Conservation (phyloP, 352 stramenopile species). For the Phytophthora sp. region DNA sequence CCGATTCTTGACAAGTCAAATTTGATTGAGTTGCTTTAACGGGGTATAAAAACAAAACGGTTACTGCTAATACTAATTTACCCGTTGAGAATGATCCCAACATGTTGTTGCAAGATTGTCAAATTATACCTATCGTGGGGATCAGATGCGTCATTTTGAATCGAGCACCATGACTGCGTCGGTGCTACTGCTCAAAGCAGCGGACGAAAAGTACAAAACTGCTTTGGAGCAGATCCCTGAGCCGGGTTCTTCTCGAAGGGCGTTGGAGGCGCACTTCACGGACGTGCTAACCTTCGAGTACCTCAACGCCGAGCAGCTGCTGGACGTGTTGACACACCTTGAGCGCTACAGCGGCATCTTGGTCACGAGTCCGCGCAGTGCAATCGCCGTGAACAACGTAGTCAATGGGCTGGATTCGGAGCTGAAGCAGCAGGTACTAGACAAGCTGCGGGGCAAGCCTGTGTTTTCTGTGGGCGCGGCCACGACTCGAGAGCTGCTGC, state of each 20-base stretch:
- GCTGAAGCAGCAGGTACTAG: slow-evolving; percentile 30
- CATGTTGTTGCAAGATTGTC: too few species aligned
- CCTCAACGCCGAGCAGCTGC: slow-evolving; percentile 52
- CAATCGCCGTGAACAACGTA: slow-evolving; percentile 53
- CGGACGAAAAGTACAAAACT: slow-evolving; percentile 60
- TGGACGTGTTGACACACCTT: slow-evolving; percentile 49
- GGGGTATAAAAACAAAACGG: background rate
- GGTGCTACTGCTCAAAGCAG: slow-evolving; percentile 74
- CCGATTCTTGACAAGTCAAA: background rate
- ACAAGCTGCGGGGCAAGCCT: slow-evolving; percentile 33
- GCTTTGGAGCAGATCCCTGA: slow-evolving; percentile 37
- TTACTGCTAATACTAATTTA: too few species aligned
- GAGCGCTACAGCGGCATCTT: slow-evolving; percentile 63
- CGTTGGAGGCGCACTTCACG: slow-evolving; percentile 47
- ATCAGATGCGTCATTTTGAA: slow-evolving; percentile 11
- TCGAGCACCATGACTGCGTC: slow-evolving; percentile 18
- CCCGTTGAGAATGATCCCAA: too few species aligned
- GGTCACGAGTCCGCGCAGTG: slow-evolving; percentile 78
- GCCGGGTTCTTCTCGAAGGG: background rate
- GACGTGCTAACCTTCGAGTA: slow-evolving; percentile 79
- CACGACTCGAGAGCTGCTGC: slow-evolving; percentile 66
- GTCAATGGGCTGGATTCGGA: slow-evolving; percentile 37
- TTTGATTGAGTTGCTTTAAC: background rate
- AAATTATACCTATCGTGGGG: too few species aligned
- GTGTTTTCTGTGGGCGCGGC: slow-evolving; percentile 75